phyloP scores from a whole-genome alignment of 805 yeast species.

The Yarrowia sp. region DNA sequence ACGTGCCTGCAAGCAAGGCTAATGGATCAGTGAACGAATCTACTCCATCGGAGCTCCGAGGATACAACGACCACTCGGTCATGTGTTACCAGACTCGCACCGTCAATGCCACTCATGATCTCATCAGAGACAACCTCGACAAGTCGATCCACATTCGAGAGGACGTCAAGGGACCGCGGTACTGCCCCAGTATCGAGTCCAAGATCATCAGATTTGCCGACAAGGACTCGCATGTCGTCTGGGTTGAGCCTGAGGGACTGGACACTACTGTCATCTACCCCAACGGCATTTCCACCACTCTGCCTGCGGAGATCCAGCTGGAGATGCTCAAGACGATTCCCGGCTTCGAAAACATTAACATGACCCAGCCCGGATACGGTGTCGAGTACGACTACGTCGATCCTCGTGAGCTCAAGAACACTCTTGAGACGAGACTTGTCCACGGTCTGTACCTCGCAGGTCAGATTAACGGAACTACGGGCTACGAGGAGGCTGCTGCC shows the following conservation, averaged over 20 bases:
- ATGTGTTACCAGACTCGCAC: conserved; percentile 78
- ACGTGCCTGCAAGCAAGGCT: conserved; percentile 45
- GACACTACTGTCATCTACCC: conserved; percentile 89
- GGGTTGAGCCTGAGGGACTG: conserved; percentile 97
- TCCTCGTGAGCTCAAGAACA: conserved; percentile 76
- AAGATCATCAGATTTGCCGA: conserved; percentile 78
- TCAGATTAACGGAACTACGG: conserved; percentile 97
- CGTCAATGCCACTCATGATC: conserved; percentile 67
- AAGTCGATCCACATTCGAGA: conserved; percentile 88
- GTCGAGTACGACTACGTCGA: conserved; percentile 97
- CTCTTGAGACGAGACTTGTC: conserved; percentile 78
- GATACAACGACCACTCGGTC: conserved; percentile 35
- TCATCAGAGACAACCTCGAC: conserved; percentile 67
- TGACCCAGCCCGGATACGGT: conserved; percentile 97
- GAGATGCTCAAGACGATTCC: conserved; percentile 72
- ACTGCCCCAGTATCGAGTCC: conserved; percentile 95
- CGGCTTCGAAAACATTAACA: conserved; percentile 83
- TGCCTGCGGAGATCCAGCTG: conserved; percentile 91
- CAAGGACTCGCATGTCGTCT: conserved; percentile 72
- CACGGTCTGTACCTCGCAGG: conserved; percentile 87
- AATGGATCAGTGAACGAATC: conserved; percentile 44
- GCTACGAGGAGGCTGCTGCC: conserved; percentile 98
- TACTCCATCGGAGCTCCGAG: not conserved
- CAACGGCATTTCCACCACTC: conserved; percentile 91
- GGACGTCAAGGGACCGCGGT: conserved; percentile 93